These are phyloP conservation scores for Crithidia expoeki DNA, from an alignment of 208 protist genomes.

Conservation along the genomic window DNA sequence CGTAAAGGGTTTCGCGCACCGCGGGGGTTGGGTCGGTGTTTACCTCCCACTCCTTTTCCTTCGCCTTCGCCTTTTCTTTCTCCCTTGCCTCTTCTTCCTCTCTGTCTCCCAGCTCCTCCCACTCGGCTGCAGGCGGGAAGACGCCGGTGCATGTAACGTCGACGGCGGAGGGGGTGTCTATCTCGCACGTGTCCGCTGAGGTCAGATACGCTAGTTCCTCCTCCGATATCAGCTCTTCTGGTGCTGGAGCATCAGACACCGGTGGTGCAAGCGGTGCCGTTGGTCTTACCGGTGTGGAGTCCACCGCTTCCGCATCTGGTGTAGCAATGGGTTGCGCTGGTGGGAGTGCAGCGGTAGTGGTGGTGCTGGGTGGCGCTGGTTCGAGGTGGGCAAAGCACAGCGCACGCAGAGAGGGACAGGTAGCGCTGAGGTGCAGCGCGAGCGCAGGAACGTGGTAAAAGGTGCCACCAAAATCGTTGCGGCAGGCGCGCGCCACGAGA, in stretches of 20 bases:
- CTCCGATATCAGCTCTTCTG: not conserved
- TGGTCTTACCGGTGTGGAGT: not conserved
- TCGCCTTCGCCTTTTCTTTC: not conserved
- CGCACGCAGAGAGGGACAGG: constrained; percentile 30
- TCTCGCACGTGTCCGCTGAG: not conserved
- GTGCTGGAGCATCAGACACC: not conserved
- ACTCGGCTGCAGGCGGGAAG: not conserved
- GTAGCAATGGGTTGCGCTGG: too few relatives aligned
- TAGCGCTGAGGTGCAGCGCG: constrained; percentile 41
- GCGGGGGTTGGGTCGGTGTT: not conserved
- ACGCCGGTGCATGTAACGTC: not conserved
- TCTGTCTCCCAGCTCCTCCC: constrained; percentile 1
- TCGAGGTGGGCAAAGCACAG: constrained; percentile 34
- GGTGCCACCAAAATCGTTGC: constrained; percentile 53
- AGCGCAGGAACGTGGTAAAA: constrained; percentile 54
- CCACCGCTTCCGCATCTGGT: not conserved
- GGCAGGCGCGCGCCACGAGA: constrained; percentile 33
- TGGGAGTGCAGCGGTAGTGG: not conserved
- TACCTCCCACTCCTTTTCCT: constrained; percentile 18
- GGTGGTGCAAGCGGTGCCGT: not conserved
- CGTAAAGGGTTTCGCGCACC: constrained; percentile 4
- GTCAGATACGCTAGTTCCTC: not conserved
- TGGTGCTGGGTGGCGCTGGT: not conserved
- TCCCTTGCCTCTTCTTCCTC: not conserved
- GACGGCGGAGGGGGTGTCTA: not conserved